These are phyloP conservation scores for Neurospora sp. DNA, from an alignment of 495 filamentous ascomycete species.

Conservation along the genomic window DNA sequence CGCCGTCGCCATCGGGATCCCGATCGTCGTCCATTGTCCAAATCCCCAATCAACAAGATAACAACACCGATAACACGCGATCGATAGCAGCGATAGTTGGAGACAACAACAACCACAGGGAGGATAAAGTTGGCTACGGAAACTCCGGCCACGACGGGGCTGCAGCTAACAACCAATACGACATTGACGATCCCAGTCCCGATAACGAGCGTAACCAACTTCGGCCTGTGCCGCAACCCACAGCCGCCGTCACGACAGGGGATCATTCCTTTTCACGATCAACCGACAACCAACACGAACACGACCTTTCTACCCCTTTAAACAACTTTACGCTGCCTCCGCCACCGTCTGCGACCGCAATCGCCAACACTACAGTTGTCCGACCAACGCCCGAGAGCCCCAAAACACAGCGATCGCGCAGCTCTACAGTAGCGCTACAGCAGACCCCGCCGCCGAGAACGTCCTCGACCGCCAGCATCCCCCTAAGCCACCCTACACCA, in stretches of 20 bases:
- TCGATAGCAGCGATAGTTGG: background rate
- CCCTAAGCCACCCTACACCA: slow-evolving; percentile 65
- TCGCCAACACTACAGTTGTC: slow-evolving; percentile 7
- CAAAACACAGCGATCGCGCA: slow-evolving; percentile 14
- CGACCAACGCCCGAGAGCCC: slow-evolving; percentile 14
- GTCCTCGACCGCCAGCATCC: slow-evolving; percentile 45
- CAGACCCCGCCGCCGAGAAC: slow-evolving; percentile 46
- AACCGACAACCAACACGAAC: background rate
- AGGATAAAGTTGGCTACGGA: background rate
- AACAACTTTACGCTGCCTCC: background rate
- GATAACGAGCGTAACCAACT: background rate
- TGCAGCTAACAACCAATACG: background rate
- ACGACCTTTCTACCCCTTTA: background rate
- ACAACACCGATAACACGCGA: background rate
- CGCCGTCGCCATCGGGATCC: slow-evolving; percentile 6
- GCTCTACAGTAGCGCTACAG: slow-evolving; percentile 3
- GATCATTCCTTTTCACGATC: background rate
- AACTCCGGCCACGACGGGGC: background rate
- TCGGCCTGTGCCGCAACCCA: slow-evolving; percentile 9
- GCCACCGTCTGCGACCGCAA: background rate
- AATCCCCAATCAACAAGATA: background rate
- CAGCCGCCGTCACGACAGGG: slow-evolving; percentile 1
- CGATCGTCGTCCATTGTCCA: background rate
- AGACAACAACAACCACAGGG: background rate
- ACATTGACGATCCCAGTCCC: background rate